Percentiles rank a stretch among this genome's conserved stretches.
Evolutionary conservation across 495 filamentous ascomycete genomes (phyloP).

Genomic region (Achaetomiella virescens): DNA sequence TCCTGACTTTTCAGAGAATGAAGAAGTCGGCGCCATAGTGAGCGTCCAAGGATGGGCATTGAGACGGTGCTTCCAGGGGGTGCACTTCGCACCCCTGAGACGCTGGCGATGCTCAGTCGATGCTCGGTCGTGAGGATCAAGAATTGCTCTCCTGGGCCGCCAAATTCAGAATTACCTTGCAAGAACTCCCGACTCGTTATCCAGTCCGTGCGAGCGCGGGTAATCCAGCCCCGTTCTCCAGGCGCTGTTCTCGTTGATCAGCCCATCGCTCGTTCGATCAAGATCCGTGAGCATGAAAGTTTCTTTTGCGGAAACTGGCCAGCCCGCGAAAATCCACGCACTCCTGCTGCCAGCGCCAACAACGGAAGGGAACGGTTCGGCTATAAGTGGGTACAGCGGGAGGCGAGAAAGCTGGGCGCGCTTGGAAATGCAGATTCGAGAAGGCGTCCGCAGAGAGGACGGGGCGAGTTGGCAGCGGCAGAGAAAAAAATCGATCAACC

Average conservation of each 20-base stretch:
- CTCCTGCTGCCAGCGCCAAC: neutral
- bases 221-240: neutral
- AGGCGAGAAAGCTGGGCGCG: too few relatives aligned
- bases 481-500: neutral
- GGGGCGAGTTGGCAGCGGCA: too few relatives aligned
- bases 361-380: neutral
- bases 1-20: neutral
- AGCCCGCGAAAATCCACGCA: neutral
- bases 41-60: neutral
- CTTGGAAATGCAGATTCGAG: neutral
- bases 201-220: slow-evolving; percentile 4
- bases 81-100: neutral
- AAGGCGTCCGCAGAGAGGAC: neutral
- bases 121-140: too few relatives aligned
- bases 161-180: neutral
- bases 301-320: slow-evolving; percentile 2
- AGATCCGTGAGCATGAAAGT: neutral
- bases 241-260: slow-evolving; percentile 7
- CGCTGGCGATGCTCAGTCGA: neutral
- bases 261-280: slow-evolving; percentile 16
- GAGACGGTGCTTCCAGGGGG: neutral
- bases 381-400: neutral
- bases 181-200: slow-evolving; percentile 2
- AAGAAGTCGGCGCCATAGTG: neutral
- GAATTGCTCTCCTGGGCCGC: neutral